Base-by-base conservation (phyloP, 305 asterid species). In the Fraxinus ornus region DNA sequence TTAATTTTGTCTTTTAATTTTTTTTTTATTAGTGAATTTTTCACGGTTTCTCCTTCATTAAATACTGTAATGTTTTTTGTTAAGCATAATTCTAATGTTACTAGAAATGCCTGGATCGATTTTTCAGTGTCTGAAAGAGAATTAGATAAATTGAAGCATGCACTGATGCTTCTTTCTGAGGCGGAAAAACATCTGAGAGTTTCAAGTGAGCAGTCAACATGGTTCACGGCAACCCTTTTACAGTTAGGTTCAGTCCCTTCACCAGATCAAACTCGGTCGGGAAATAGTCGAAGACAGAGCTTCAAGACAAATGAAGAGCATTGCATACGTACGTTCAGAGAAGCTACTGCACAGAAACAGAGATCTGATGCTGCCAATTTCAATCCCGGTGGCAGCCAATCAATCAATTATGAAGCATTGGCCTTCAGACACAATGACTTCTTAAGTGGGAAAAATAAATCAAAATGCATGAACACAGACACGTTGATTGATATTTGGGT, bases 211-310 rank as follows among this genome's bases (percentile, higher is more conserved):
- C 93, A 95, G 49, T 92, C 99, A 21, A 94, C 99, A 28, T 95
- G 99, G 98, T 94, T 95, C 91, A 94, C 97, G 4, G 98, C 97
- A 80, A 95, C 98, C 55, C 85, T 95, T 35, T 85, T 95, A 71
- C 98, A 95, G 81, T 86, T 95, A 82, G 98, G 99, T 68, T 93
- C 95, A 0, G 78, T 84, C 24, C 82, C 98, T 66, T 90, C 97
- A 7, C 94, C 93, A 0, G 93, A 87, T 80, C 92, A 73, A 82
- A 90, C 93, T 77, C 96, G 87, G 81, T 92, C 95, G 4, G 95
- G 93, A 60, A 90, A 94, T 83, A 91, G 97, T 83, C 87, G 89
- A 76, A 83, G 92, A 21, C 95, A 83, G 88, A 91, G 92, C 87
- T 89, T 92, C n/a, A 90, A 89, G 86, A 87, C 94, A 70, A 87